These are phyloP conservation scores for Colletotrichum acutatum DNA, from an alignment of 2,329 filamentous ascomycete species.

Conservation along the genomic window DNA sequence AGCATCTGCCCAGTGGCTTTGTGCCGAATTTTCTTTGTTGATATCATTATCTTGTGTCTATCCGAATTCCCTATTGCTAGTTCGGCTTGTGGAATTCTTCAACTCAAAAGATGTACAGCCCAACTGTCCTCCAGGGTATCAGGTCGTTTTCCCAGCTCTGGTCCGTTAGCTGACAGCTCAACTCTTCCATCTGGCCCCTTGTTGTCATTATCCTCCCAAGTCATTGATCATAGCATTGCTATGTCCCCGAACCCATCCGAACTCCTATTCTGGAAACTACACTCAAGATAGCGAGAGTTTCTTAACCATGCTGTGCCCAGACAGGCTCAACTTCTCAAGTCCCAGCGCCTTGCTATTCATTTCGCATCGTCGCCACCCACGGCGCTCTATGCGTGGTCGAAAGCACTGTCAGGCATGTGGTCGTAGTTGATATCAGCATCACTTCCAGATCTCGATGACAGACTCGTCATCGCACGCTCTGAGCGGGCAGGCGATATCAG, in stretches of 20 bases:
- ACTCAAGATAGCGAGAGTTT: constrained; percentile 2
- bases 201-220: constrained; percentile 15
- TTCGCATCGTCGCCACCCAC: background rate
- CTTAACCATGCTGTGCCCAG: background rate
- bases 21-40: background rate
- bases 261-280: constrained; percentile 3
- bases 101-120: background rate
- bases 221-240: constrained; percentile 11
- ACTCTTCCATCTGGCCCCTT: background rate
- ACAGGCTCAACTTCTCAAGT: background rate
- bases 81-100: background rate
- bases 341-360: background rate
- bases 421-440: constrained; percentile 47
- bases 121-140: constrained; percentile 18
- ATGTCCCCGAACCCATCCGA: background rate
- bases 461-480: constrained; percentile 18
- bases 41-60: background rate
- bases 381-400: constrained; percentile 36
- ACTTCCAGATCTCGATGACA: constrained; percentile 37
- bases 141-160: constrained; percentile 10
- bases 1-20: background rate
- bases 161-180: background rate
- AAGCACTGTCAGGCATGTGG: constrained; percentile 50
- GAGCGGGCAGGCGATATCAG: constrained; percentile 31
- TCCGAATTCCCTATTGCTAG: background rate